Evolutionary conservation across 2,329 filamentous ascomycete species (phyloP), one percentile per base, ranked within the genome.

Genomic region (Trichophyton schoenleinii): DNA sequence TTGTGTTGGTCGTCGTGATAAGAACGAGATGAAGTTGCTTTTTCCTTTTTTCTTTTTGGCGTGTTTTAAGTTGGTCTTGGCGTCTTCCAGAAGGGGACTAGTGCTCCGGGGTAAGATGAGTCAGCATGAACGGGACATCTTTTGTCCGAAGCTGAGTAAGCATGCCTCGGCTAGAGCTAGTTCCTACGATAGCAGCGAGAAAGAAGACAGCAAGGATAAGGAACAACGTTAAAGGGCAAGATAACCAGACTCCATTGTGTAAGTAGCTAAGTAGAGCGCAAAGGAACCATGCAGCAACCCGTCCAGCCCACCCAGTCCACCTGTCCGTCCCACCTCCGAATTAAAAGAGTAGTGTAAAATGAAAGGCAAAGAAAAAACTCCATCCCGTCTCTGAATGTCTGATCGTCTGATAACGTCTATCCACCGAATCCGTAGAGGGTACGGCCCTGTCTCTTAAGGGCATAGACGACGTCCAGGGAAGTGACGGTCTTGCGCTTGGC

Each of bases 371-470:
- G 7, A 20, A 22, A 5, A 25, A 3, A 22, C 34, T 38, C 34
- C 34, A 38, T 38, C 34, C 34, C 34, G 34, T 11, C 34, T 38
- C 8, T 38, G 9, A 38, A 38, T 38, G 28, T 31, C 28, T 31
- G 28, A 31, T 31, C 7, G 28, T 13, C 8, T 11, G 18, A 48
- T 11, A 8, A 4, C 62, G 71, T 71, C 85, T 89, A 92, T 83
- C 88, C 88, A 83, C 88, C 88, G 83, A 91, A 91, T 81, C 88
- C 88, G 82, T 91, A 92, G 67, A 91, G 87, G 74, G 88, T 88
- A 76, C 81, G 81, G 73, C 81, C 81, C 79, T 83, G 81, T 74
- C 81, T 75, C 80, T 84, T 83, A 70, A 84, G 79, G 64, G 81
- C 81, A 72, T 83, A 83, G 75, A 84, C 81, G 66, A 84, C 81